Evolutionary conservation across 129 eudicot species (phyloP).

Genomic region (Scalesia atractyloides): DNA sequence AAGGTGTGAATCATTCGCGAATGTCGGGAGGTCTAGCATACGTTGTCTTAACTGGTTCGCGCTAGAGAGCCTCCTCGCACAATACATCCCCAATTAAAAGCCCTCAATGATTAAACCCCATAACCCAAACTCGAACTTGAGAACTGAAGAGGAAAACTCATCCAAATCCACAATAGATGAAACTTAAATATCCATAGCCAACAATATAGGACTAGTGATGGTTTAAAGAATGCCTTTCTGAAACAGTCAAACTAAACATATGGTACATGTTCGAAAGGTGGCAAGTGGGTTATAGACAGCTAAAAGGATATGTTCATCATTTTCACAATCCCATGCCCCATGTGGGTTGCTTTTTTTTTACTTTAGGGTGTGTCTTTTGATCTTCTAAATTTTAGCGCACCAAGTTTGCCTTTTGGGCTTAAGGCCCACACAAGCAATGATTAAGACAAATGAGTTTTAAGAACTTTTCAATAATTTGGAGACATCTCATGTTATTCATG

Average conservation of each 20-base stretch:
- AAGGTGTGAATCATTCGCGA: no score
- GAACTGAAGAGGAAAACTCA: no score
- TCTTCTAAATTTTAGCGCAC: conserved; percentile 39
- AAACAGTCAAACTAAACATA: background rate
- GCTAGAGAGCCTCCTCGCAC: no score
- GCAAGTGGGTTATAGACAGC: conserved; percentile 21
- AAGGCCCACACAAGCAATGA: conserved; percentile 39
- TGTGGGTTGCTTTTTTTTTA: conserved; percentile 17
- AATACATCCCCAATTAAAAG: no score
- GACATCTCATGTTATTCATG: conserved; percentile 32
- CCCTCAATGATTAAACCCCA: no score
- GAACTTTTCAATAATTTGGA: conserved; percentile 28
- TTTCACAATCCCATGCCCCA: conserved; percentile 27
- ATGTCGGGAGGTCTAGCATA: no score
- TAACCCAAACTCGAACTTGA: no score
- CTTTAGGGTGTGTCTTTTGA: conserved; percentile 28
- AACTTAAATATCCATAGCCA: no score
- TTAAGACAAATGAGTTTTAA: conserved; percentile 20
- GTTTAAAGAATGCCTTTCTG: background rate
- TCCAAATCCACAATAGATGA: no score
- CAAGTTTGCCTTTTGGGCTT: conserved; percentile 20
- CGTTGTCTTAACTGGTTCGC: no score
- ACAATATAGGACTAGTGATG: no score
- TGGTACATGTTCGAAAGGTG: conserved; percentile 13
- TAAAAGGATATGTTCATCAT: conserved; percentile 18